A percentile compares a stretch with the other conserved stretches of the same genome.
These are phyloP conservation scores for Ogataea saltuana DNA, from an alignment of 805 yeast genomes.

Conservation along the genomic window DNA sequence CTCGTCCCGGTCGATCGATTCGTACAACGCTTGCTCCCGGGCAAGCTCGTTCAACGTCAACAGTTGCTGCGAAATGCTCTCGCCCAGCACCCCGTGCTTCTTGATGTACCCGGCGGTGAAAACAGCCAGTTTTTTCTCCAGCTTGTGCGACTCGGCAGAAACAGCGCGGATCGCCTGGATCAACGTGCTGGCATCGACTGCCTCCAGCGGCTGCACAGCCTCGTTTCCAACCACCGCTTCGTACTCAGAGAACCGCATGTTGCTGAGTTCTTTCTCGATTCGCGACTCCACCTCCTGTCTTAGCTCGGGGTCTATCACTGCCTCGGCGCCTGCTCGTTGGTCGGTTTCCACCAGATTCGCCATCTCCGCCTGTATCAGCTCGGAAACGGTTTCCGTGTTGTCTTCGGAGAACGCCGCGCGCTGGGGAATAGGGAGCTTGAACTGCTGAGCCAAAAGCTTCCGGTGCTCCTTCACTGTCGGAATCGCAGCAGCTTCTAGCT, in stretches of 20 bases:
- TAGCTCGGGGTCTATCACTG: too few relatives aligned
- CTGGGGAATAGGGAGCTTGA: constrained; percentile 1
- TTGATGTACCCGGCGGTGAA: constrained; percentile 38
- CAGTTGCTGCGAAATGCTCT: constrained; percentile 13
- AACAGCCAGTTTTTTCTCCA: constrained; percentile 33
- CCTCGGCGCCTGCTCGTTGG: too few relatives aligned
- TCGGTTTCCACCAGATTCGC: constrained; percentile 9
- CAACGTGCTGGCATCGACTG: constrained; percentile 19
- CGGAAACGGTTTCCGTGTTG: too few relatives aligned
- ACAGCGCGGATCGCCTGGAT: constrained; percentile 17
- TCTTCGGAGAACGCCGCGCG: too few relatives aligned
- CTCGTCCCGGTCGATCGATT: constrained; percentile 11
- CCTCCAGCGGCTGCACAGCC: constrained; percentile 12
- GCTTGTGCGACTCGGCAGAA: constrained; percentile 27
- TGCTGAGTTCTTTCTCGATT: constrained; percentile 8
- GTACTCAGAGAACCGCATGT: constrained; percentile 6
- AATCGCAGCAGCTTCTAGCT: too few relatives aligned
- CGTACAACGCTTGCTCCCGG: constrained; percentile 14
- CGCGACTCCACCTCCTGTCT: constrained; percentile 6
- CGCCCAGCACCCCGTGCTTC: constrained; percentile 21
- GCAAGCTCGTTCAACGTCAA: constrained; percentile 11
- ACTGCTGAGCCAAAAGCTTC: background rate
- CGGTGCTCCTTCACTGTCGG: too few relatives aligned
- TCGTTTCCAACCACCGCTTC: constrained; percentile 7
- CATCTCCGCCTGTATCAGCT: constrained; percentile 8